A percentile compares a stretch with the other conserved stretches of the same genome.
phyloP scores from a whole-genome alignment of 2,329 filamentous ascomycete genomes.

The Diaporthe sp. region DNA sequence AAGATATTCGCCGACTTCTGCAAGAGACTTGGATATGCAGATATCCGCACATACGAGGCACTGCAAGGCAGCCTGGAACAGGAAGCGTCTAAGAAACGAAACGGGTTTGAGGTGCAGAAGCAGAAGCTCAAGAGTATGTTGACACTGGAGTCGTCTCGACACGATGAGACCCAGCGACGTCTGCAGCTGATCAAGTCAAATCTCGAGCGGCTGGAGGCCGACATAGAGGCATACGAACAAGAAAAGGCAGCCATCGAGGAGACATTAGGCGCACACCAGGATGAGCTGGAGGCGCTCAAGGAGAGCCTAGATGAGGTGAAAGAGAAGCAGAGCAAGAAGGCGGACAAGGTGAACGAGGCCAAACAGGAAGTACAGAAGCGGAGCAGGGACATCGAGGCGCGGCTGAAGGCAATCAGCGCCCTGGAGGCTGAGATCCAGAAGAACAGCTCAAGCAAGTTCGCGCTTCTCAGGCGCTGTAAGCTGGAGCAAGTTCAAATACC shows the following conservation, averaged over 20 bases:
- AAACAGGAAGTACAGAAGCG: conserved; percentile 86
- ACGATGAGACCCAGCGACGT: conserved; percentile 73
- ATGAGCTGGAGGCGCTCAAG: conserved; percentile 81
- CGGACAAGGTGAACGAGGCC: conserved; percentile 82
- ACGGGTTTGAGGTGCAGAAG: conserved; percentile 88
- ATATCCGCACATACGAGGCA: conserved; percentile 93
- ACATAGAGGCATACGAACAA: conserved; percentile 77
- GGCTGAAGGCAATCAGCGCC: conserved; percentile 79
- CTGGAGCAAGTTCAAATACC: conserved; percentile 94
- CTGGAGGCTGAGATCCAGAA: conserved; percentile 91
- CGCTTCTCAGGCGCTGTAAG: conserved; percentile 87
- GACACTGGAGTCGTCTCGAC: conserved; percentile 68
- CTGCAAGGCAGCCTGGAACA: conserved; percentile 94
- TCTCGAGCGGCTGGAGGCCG: conserved; percentile 74
- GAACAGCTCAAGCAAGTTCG: conserved; percentile 86
- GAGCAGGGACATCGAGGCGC: conserved; percentile 83
- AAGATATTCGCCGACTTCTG: conserved; percentile 90
- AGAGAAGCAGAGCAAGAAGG: conserved; percentile 76
- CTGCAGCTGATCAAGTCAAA: conserved; percentile 77
- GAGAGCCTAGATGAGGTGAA: conserved; percentile 79
- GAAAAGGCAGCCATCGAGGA: conserved; percentile 83
- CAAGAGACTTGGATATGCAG: conserved; percentile 84
- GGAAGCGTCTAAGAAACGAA: conserved; percentile 87
- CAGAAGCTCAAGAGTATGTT: conserved; percentile 76
- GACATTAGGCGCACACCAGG: conserved; percentile 78